These are phyloP conservation scores for Drosera capensis DNA, from an alignment of 148 eudicot genomes.

Conservation along the genomic window DNA sequence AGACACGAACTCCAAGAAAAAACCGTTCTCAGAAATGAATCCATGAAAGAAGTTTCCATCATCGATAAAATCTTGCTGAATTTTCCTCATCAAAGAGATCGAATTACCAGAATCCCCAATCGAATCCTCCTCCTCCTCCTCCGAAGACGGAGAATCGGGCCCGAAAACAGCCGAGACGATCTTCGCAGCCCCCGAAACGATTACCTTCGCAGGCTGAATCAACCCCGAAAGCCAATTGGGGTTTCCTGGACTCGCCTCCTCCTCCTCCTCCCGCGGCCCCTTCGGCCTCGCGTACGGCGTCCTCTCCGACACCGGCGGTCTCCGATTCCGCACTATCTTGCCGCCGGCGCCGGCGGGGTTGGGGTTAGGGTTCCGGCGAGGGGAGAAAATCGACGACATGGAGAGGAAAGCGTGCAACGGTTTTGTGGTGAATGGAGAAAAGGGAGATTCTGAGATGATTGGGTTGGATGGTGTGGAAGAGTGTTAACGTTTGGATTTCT, in stretches of 20 bases:
- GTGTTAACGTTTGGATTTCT: no score
- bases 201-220: constrained; percentile 47
- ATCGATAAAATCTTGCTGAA: no score
- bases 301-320: constrained; percentile 14
- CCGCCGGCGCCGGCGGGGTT: constrained; percentile 67
- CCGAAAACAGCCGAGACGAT: constrained; percentile 34
- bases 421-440: not conserved
- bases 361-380: constrained; percentile 19
- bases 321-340: constrained; percentile 25
- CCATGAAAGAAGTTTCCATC: no score
- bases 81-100: not conserved
- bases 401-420: constrained; percentile 5
- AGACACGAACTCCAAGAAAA: no score
- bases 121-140: constrained; percentile 17
- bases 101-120: constrained; percentile 20
- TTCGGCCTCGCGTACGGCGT: constrained; percentile 60
- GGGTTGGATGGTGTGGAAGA: no score
- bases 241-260: constrained; percentile 18
- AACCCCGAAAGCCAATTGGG: constrained; percentile 71
- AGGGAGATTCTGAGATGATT: no score
- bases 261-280: constrained; percentile 1
- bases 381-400: constrained; percentile 24
- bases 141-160: constrained; percentile 19
- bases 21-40: no score
- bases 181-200: constrained; percentile 62